Evolutionary conservation across 2,329 filamentous ascomycete genomes (phyloP), one percentile per base, ranked within the genome.

Genomic region (Lachnellula willkommii): DNA sequence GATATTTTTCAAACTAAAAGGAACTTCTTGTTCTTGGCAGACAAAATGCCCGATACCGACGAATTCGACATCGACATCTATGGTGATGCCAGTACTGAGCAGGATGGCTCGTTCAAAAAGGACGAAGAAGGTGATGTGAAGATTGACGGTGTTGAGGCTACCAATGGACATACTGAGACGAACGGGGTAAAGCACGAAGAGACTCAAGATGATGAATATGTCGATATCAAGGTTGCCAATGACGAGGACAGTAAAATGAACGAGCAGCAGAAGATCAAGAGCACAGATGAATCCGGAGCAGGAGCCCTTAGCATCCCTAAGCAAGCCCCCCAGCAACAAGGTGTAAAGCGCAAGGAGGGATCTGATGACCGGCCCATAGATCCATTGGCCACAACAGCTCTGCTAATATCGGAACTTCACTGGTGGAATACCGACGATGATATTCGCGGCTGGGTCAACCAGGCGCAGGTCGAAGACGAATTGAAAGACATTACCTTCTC

Each of bases 391-490:
- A 85, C 82, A 1, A 78, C 84, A 24, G 91, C 92, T 0, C 74
- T 97, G 32, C 84, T 95, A 71, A 83, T 97, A 53, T 92, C 90
- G 2, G 94, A 97, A 50, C 77, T 99, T 9, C 88, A 89, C 71
- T 99, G 94, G 94, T 97, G 93, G 93, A 92, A 86, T 32, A 95
- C 89, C 2, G 94, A 99, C 69, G 94, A 99, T 68, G 91, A 97
- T 65, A 83, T 99, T 55, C 88, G 94, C 52, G 89, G 88, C 50
- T 96, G 91, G 89, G 79, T 88, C 24, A 84, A 85, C 62, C 81
- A 89, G 62, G 89, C 88, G n/a, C 82, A 81, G 2, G 89, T 84
- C 64, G 94, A 97, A 71, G 81, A 86, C 47, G 90, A 96, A 67
- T 75, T 97, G 17, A 91, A 89, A 66, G 94, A 97, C 59, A 84